phyloP scores from a whole-genome alignment of 2,329 filamentous ascomycete species.

The Venturiaceae sp. region DNA sequence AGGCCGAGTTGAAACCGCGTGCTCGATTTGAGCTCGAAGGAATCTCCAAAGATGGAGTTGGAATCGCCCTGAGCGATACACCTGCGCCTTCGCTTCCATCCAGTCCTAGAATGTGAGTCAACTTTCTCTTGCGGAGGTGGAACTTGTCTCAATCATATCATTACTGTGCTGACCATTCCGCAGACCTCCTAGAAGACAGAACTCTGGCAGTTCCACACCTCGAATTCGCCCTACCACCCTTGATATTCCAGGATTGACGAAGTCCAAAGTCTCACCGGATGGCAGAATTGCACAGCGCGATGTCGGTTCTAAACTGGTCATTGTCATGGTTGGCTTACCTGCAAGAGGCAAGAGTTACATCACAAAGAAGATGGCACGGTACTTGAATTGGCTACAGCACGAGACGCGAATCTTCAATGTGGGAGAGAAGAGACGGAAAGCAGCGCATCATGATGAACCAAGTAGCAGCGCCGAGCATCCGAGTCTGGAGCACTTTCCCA shows the following conservation, averaged over 20 bases:
- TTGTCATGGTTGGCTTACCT: slow-evolving; percentile 95
- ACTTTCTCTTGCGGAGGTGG: not conserved
- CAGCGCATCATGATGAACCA: slow-evolving; percentile 36
- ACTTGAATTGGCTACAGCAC: slow-evolving; percentile 95
- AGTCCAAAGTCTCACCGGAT: slow-evolving; percentile 90
- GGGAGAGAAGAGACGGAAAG: slow-evolving; percentile 77
- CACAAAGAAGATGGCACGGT: slow-evolving; percentile 93
- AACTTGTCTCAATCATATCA: not conserved
- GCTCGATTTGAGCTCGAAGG: not conserved
- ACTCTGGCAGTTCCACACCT: slow-evolving; percentile 69
- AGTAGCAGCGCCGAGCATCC: slow-evolving; percentile 10
- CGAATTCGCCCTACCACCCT: slow-evolving; percentile 84
- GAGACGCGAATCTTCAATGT: slow-evolving; percentile 97
- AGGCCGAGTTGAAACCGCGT: slow-evolving; percentile 1
- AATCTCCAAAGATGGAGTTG: slow-evolving; percentile 22
- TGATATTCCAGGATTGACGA: slow-evolving; percentile 92
- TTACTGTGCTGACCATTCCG: slow-evolving; percentile 7
- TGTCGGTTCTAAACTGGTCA: slow-evolving; percentile 91
- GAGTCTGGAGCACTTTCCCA: not conserved
- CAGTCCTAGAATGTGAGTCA: slow-evolving; percentile 51
- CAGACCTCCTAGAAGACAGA: slow-evolving; percentile 60
- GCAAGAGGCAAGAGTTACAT: slow-evolving; percentile 97
- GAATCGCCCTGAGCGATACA: slow-evolving; percentile 50
- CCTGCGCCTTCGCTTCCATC: slow-evolving; percentile 52
- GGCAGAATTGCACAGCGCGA: slow-evolving; percentile 88